Base-by-base conservation (phyloP, 1,139 yeast species). In the Geotrichum aggregatum region DNA sequence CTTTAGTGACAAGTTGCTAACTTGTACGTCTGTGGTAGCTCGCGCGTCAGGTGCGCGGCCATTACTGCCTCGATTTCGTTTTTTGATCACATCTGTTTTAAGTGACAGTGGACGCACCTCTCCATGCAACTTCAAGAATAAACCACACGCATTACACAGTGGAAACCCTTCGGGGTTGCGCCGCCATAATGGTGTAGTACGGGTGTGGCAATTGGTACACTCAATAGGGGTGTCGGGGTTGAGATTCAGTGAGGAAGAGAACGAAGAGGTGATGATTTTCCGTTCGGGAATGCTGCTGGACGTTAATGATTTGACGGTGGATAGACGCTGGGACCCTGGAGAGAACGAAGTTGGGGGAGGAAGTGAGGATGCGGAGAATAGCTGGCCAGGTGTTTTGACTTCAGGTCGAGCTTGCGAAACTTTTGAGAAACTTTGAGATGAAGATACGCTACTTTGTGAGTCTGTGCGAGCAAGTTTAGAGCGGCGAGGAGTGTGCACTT, bases 141-240 rank as follows among this genome's bases (percentile, higher is more conserved):
- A 73, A 0, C 97, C 96, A 71, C 96, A 89, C 1, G 96, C 96
- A 66, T 89, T 89, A 67, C 97, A 89, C 54, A 89, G 73, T 1
- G 95, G 95, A 64, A 87, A 88, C 7, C 96, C 96, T 39, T 87
- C 84, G 24, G 91, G 88, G 64, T 87, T 92, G 54, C 96, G 76
- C 64, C 97, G 76, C 96, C 96, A 89, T 48, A 89, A 73, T 1
- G 97, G 97, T 0, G 97, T 89, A 8, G 92, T 89, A 61, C 80
- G 86, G 1, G 97, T 89, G 62, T 83, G 83, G 68, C 97, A 89
- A 69, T 89, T 89, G 14, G 92, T 82, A 67, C 96, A 89, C 46
- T 67, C 67, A 2, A 59, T 56, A 3, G 58, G 58, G 11, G 58
- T 52, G 26, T 56, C 56, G 44, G 54, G 50, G 14, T 50, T 47